Conservation (phyloP, 1,139 yeast species). For the Yamadazyma epiphylla region DNA sequence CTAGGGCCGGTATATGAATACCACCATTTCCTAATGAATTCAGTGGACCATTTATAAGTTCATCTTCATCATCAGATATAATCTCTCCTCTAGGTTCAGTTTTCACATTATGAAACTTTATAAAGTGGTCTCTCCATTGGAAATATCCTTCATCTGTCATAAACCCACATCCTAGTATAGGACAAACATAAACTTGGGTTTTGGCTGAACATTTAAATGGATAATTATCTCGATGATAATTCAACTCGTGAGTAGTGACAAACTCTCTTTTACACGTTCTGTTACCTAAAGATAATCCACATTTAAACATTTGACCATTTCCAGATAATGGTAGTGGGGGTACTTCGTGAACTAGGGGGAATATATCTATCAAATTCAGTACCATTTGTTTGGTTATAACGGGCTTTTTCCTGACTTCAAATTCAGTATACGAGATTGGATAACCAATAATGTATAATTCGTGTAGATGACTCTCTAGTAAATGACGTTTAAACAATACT, state of each 20-base stretch:
- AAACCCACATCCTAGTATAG: slow-evolving; percentile 40
- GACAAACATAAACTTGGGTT: slow-evolving; percentile 34
- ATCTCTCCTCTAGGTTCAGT: slow-evolving; percentile 6
- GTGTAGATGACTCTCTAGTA: slow-evolving; percentile 22
- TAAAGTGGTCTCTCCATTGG: slow-evolving; percentile 31
- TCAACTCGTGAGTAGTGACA: slow-evolving; percentile 13
- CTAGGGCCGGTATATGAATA: not conserved
- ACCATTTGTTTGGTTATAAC: slow-evolving; percentile 7
- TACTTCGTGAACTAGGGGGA: slow-evolving; percentile 23
- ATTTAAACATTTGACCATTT: slow-evolving; percentile 17
- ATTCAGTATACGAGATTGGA: slow-evolving; percentile 19
- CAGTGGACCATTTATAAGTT: not conserved
- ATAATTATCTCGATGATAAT: slow-evolving; percentile 17
- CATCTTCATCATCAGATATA: not conserved
- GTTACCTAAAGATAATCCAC: slow-evolving; percentile 8
- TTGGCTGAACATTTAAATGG: slow-evolving; percentile 22
- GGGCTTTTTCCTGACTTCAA: slow-evolving; percentile 3
- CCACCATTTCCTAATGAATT: not conserved
- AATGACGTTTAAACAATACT: slow-evolving; percentile 26
- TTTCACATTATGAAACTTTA: slow-evolving; percentile 17
- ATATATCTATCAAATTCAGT: slow-evolving; percentile 15
- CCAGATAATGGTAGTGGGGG: slow-evolving; percentile 24
- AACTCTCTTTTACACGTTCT: slow-evolving; percentile 13
- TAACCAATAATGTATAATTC: slow-evolving; percentile 29
- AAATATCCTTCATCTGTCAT: slow-evolving; percentile 36